Percentiles rank a stretch among this genome's conserved stretches.
Evolutionary conservation across 2,329 filamentous ascomycete species (phyloP).

Genomic region (Arthrinium puccinioides): DNA sequence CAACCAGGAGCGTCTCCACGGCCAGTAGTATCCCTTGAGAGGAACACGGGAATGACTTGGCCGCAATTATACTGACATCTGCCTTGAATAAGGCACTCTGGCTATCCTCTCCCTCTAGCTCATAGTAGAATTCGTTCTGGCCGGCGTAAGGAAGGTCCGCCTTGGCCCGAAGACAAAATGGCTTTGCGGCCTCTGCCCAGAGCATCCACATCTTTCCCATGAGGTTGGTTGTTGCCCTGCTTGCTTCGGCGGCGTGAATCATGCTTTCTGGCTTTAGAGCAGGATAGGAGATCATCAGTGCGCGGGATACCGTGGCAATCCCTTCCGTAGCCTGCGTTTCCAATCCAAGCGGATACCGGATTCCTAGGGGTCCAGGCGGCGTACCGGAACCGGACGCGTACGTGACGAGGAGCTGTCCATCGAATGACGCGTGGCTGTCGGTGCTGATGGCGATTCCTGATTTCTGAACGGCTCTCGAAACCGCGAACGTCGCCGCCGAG

Average conservation of each 20-base stretch:
- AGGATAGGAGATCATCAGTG: not conserved
- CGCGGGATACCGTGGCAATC: too few relatives aligned
- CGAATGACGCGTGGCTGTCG: not conserved
- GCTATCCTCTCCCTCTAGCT: too few relatives aligned
- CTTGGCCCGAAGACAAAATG: too few relatives aligned
- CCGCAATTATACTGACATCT: not conserved
- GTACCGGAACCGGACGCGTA: not conserved
- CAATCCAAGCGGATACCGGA: too few relatives aligned
- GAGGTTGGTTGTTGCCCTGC: too few relatives aligned
- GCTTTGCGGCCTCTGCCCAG: too few relatives aligned
- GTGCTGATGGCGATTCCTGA: not conserved
- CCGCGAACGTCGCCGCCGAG: not conserved
- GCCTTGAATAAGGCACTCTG: too few relatives aligned
- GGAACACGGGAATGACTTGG: not conserved
- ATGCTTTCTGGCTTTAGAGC: not conserved
- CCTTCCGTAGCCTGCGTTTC: too few relatives aligned
- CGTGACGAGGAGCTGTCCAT: not conserved
- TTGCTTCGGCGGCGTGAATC: not conserved
- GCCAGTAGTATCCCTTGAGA: not conserved
- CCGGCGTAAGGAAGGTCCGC: too few relatives aligned
- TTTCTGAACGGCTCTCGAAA: not conserved
- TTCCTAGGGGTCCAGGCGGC: not conserved
- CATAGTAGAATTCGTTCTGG: too few relatives aligned
- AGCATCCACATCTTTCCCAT: too few relatives aligned
- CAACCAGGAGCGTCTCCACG: not conserved